Percentiles rank a stretch among this genome's conserved stretches.
Conservation (phyloP, 176 grass and related monocot genomes). For the Musa schizocarpa region DNA sequence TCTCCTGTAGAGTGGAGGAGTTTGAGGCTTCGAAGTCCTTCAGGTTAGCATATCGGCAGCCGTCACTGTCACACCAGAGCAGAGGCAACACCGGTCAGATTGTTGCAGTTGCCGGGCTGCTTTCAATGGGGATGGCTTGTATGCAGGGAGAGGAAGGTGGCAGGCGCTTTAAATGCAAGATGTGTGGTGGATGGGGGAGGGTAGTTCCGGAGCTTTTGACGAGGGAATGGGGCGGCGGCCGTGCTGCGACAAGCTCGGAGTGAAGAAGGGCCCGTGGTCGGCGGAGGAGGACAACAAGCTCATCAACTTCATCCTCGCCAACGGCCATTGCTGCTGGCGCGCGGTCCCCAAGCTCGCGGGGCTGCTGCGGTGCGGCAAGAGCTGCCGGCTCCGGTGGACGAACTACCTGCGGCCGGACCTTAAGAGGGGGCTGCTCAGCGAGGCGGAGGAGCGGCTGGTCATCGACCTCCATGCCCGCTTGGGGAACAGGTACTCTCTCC, state of each 20-base stretch:
- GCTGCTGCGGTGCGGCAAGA: constrained; percentile 23
- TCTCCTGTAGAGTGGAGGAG: not conserved
- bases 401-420: constrained; percentile 25
- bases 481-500: constrained; percentile 12
- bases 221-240: constrained; percentile 12
- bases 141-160: not conserved
- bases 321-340: constrained; percentile 17
- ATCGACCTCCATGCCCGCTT: constrained; percentile 20
- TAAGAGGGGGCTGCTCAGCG: constrained; percentile 11
- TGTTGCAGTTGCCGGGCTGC: not conserved
- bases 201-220: not conserved
- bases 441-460: constrained; percentile 9
- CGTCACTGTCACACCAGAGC: not conserved
- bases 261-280: constrained; percentile 19
- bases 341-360: constrained; percentile 21
- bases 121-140: not conserved
- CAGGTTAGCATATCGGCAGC: not conserved
- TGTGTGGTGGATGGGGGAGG: not conserved
- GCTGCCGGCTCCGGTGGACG: constrained; percentile 20
- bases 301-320: constrained; percentile 16
- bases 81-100: not conserved
- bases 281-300: constrained; percentile 17
- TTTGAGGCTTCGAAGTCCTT: not conserved
- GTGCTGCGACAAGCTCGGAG: constrained; percentile 15
- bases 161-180: not conserved